phyloP scores from a whole-genome alignment of 257 asterid genomes.

The Gentiana straminea region DNA sequence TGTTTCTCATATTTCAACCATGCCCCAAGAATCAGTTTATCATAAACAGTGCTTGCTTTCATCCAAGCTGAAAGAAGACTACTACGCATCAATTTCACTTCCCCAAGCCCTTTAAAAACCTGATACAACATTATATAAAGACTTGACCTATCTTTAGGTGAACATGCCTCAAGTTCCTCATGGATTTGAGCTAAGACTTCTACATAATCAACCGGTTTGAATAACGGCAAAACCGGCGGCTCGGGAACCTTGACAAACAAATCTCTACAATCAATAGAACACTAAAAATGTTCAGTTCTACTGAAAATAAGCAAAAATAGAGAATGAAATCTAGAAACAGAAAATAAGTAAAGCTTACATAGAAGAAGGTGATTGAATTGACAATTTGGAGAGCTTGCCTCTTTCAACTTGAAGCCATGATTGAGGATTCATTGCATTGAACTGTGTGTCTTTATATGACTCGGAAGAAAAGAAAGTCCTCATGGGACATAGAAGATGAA shows the following conservation, averaged over 20 bases:
- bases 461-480: constrained; percentile 81
- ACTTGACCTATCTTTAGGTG: constrained; percentile 51
- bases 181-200: constrained; percentile 86
- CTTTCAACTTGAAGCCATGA: constrained; percentile 99
- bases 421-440: constrained; percentile 71
- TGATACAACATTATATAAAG: constrained; percentile 81
- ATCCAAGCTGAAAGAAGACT: constrained; percentile 87
- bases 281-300: constrained; percentile 6
- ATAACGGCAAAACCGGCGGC: constrained; percentile 73
- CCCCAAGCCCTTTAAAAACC: constrained; percentile 94
- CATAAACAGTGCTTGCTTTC: constrained; percentile 63
- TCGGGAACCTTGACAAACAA: constrained; percentile 86
- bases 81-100: constrained; percentile 76
- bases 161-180: constrained; percentile 86
- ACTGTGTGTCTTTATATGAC: constrained; percentile 69
- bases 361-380: constrained; percentile 69
- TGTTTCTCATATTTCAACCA: constrained; percentile 94
- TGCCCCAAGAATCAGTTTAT: constrained; percentile 78
- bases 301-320: constrained; percentile 5
- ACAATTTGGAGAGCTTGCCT: constrained; percentile 70
- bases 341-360: constrained; percentile 15
- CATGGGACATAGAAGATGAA: constrained; percentile 84
- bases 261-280: constrained; percentile 55
- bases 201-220: constrained; percentile 88
- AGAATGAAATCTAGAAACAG: constrained; percentile 1